These are phyloP conservation scores for Clonostachys byssicola DNA, from an alignment of 2,329 filamentous ascomycete genomes.

Conservation along the genomic window DNA sequence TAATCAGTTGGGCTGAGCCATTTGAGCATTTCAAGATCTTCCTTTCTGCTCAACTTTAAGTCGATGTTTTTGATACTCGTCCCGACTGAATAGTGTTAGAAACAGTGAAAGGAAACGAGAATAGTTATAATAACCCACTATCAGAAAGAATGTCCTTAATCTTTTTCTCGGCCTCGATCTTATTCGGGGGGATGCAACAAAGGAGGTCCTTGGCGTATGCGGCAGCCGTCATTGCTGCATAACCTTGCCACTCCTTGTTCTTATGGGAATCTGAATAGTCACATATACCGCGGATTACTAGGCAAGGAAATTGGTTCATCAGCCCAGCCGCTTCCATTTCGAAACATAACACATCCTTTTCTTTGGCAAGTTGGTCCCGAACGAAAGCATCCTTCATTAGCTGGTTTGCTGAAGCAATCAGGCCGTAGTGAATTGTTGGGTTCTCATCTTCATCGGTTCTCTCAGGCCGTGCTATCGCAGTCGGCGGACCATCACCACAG, in stretches of 20 bases:
- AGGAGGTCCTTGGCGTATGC: conserved; percentile 7
- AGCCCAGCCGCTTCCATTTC: conserved; percentile 8
- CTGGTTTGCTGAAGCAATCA: conserved; percentile 6
- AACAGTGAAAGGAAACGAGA: background rate
- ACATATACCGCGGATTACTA: conserved; percentile 26
- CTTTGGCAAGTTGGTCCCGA: conserved; percentile 13
- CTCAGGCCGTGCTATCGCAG: background rate
- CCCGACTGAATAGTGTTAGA: background rate
- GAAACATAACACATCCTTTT: conserved; percentile 8
- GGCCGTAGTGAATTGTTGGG: conserved; percentile 10
- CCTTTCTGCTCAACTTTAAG: background rate
- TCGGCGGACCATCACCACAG: background rate
- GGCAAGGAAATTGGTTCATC: conserved; percentile 13
- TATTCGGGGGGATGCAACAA: background rate
- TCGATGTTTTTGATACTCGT: background rate
- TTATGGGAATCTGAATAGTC: conserved; percentile 31
- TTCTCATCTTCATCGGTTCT: background rate
- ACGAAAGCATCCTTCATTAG: conserved; percentile 10
- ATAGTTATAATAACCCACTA: background rate
- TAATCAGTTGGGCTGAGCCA: background rate
- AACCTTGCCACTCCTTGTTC: conserved; percentile 16
- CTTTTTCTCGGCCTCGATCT: background rate
- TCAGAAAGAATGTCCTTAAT: background rate
- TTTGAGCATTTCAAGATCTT: background rate
- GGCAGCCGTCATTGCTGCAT: conserved; percentile 8